phyloP scores from a whole-genome alignment of 345 rosid genomes.

The Trapa incisa region DNA sequence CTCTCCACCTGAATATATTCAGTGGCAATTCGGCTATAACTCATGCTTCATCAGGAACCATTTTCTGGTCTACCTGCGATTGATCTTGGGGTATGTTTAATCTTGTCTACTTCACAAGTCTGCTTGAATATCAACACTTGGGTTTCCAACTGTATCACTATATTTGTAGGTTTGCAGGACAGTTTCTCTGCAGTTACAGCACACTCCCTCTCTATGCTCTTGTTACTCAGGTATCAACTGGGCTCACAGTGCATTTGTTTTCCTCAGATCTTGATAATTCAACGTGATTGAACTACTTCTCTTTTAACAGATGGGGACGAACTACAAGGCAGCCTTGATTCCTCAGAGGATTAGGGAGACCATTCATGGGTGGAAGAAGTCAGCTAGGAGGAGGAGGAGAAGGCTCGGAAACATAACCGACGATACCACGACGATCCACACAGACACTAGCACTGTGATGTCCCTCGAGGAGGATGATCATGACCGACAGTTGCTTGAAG shows the following conservation, averaged over 20 bases:
- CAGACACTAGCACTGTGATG: constrained; percentile 73
- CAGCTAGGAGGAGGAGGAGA: constrained; percentile 55
- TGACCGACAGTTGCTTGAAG: constrained; percentile 30
- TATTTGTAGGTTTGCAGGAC: constrained; percentile 60
- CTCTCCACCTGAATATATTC: constrained; percentile 12
- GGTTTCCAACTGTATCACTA: neutral
- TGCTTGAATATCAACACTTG: neutral
- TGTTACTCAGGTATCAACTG: constrained; percentile 60
- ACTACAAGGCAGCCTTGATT: constrained; percentile 78
- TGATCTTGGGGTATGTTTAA: constrained; percentile 58
- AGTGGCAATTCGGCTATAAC: constrained; percentile 96
- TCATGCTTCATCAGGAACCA: constrained; percentile 82
- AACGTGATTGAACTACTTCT: neutral
- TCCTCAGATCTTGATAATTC: neutral
- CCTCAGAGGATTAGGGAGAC: constrained; percentile 80
- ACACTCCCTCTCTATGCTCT: constrained; percentile 88
- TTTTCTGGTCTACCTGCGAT: constrained; percentile 57
- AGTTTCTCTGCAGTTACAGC: constrained; percentile 93
- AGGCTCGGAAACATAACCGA: constrained; percentile 29
- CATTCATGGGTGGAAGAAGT: constrained; percentile 78
- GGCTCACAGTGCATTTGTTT: neutral
- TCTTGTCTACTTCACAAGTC: neutral
- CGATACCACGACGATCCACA: constrained; percentile 31
- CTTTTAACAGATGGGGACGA: constrained; percentile 79
- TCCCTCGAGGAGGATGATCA: constrained; percentile 67